A percentile compares a stretch with the other conserved stretches of the same genome.
These are phyloP conservation scores for Irpex sp. DNA, from an alignment of 1,284 basidiomycete genomes.

Conservation along the genomic window DNA sequence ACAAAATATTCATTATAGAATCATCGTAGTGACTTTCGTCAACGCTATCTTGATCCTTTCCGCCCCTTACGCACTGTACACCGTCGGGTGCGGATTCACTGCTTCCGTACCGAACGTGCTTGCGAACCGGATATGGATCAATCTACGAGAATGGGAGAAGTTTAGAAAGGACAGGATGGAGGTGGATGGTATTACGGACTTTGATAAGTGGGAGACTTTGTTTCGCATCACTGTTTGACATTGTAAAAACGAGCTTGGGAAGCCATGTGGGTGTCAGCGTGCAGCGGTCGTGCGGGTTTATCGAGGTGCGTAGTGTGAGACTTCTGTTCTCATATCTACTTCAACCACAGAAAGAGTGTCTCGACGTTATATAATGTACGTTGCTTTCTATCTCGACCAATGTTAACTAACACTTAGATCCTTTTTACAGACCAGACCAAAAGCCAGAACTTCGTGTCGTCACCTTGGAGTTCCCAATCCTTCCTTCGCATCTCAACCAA, in stretches of 20 bases:
- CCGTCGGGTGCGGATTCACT: conserved; percentile 13
- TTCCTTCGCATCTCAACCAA: conserved; percentile 7
- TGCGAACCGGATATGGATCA: conserved; percentile 15
- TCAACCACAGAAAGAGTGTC: neutral
- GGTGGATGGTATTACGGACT: conserved; percentile 9
- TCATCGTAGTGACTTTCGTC: conserved; percentile 2
- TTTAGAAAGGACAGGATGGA: conserved; percentile 9
- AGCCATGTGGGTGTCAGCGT: neutral
- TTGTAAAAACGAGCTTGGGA: neutral
- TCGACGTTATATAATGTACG: neutral
- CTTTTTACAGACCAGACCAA: conserved; percentile 26
- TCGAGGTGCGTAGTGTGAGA: neutral
- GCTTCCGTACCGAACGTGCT: conserved; percentile 14
- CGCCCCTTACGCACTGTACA: conserved; percentile 10
- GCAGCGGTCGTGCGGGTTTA: too few species aligned
- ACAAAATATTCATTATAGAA: neutral
- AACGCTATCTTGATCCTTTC: conserved; percentile 10
- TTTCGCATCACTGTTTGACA: conserved; percentile 12
- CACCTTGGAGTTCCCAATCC: conserved; percentile 4
- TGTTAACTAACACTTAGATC: conserved; percentile 12
- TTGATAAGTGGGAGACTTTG: conserved; percentile 18
- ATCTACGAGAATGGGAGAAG: conserved; percentile 13
- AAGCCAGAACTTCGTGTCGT: conserved; percentile 15
- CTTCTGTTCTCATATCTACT: neutral
- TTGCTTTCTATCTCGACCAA: neutral